A percentile compares a stretch with the other conserved stretches of the same genome.
These are phyloP conservation scores for Chaetomiaceae sp. DNA, from an alignment of 2,329 filamentous ascomycete species.

Conservation along the genomic window DNA sequence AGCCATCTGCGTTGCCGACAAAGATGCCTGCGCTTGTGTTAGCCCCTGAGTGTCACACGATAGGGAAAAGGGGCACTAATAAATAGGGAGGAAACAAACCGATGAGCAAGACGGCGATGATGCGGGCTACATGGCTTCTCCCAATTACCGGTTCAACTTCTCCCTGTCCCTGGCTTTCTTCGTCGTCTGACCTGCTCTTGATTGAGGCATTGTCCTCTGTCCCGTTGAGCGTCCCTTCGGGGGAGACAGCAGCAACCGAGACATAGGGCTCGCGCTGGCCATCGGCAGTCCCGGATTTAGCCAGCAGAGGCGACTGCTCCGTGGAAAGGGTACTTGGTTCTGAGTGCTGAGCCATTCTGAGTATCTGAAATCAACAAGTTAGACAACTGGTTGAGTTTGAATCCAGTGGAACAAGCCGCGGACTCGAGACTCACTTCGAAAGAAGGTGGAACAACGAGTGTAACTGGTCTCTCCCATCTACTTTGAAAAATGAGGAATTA, in stretches of 20 bases:
- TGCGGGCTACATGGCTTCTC: slow-evolving; percentile 16
- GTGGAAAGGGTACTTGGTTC: slow-evolving; percentile 1
- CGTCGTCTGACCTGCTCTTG: slow-evolving; percentile 12
- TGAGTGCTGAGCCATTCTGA: slow-evolving; percentile 7
- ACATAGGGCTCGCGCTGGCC: background rate
- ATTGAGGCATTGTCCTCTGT: background rate
- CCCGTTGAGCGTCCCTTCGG: background rate
- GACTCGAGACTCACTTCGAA: no score
- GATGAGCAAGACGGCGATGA: slow-evolving; percentile 25
- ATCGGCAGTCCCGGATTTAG: background rate
- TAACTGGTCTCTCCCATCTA: no score
- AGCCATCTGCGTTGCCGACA: slow-evolving; percentile 59
- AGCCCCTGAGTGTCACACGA: no score
- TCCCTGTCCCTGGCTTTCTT: slow-evolving; percentile 13
- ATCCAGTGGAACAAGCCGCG: no score
- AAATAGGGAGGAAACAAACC: slow-evolving; percentile 20
- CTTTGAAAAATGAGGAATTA: no score
- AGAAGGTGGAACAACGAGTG: no score
- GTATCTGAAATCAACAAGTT: background rate
- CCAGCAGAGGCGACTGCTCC: slow-evolving; percentile 17
- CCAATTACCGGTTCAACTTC: slow-evolving; percentile 3
- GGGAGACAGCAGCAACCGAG: slow-evolving; percentile 2
- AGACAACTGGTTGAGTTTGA: background rate
- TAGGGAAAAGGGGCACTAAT: no score
- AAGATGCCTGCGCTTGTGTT: no score